Percentiles rank a stretch among this genome's conserved stretches.
phyloP scores from a whole-genome alignment of 1,284 basidiomycete genomes.

The Meira miltonrushii region DNA sequence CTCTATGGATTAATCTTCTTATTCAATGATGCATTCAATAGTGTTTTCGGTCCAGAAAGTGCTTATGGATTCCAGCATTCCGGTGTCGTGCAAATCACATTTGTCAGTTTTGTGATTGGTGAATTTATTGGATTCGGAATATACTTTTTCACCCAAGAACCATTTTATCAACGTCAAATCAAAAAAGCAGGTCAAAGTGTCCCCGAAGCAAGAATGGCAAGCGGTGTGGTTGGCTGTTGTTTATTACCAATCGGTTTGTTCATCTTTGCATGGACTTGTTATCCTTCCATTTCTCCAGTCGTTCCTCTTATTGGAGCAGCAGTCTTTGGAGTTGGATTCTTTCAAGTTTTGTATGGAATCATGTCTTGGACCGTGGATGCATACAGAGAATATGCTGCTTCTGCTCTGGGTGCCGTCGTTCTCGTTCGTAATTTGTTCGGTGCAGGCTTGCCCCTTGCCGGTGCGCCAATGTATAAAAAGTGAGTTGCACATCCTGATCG shows the following conservation, averaged over 20 bases:
- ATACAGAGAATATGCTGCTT: conserved; percentile 27
- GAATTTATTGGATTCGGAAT: conserved; percentile 54
- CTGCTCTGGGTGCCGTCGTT: conserved; percentile 9
- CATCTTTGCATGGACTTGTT: conserved; percentile 47
- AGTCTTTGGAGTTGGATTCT: conserved; percentile 44
- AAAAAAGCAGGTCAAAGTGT: conserved; percentile 20
- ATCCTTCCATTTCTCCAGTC: conserved; percentile 30
- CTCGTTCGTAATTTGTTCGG: conserved; percentile 16
- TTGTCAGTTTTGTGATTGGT: conserved; percentile 54
- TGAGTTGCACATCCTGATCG: neutral
- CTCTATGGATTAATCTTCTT: conserved; percentile 47
- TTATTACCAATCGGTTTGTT: conserved; percentile 46
- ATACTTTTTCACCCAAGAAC: conserved; percentile 57
- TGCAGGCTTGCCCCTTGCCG: conserved; percentile 15
- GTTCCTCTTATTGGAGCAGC: conserved; percentile 32
- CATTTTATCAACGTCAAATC: conserved; percentile 36
- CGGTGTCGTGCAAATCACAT: conserved; percentile 13
- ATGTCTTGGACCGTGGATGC: conserved; percentile 32
- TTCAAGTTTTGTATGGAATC: conserved; percentile 15
- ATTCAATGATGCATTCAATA: conserved; percentile 46
- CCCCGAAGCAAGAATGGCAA: conserved; percentile 36
- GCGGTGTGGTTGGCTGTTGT: conserved; percentile 33
- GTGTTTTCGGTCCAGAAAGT: conserved; percentile 42
- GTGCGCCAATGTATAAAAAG: conserved; percentile 14
- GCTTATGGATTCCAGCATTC: conserved; percentile 27